Percentiles rank a stretch among this genome's conserved stretches.
Conservation (phyloP, 1,139 yeast genomes). For the Pichia sp. region DNA sequence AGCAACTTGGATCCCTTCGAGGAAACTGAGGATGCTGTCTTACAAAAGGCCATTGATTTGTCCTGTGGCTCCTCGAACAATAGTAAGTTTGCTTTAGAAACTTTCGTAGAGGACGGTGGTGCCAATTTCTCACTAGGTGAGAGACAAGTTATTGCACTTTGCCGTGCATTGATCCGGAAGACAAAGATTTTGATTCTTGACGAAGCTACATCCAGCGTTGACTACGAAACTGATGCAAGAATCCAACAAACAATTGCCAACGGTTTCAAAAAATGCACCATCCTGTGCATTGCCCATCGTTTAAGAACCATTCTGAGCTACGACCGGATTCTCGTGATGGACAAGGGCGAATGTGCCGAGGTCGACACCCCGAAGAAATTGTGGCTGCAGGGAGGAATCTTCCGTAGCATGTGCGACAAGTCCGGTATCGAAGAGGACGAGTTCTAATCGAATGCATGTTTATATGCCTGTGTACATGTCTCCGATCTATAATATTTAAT, state of each 20-base stretch:
- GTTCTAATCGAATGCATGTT: no score
- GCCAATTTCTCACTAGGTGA: conserved; percentile 54
- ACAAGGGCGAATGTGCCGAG: conserved; percentile 41
- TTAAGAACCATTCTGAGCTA: conserved; percentile 49
- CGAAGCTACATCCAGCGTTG: conserved; percentile 57
- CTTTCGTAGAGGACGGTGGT: conserved; percentile 43
- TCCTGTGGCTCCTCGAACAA: conserved; percentile 32
- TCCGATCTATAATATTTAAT: no score
- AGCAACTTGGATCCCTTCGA: conserved; percentile 41
- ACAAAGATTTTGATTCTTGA: conserved; percentile 49
- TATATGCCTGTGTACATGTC: no score
- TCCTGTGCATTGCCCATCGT: conserved; percentile 55
- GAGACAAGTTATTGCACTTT: conserved; percentile 50
- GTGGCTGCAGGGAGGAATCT: conserved; percentile 33
- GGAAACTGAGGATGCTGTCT: conserved; percentile 35
- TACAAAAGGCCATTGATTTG: conserved; percentile 45
- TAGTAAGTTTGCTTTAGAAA: conserved; percentile 42
- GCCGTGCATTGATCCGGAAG: conserved; percentile 49
- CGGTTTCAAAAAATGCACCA: conserved; percentile 47
- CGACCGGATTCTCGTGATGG: conserved; percentile 51
- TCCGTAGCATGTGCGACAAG: conserved; percentile 37
- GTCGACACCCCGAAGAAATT: conserved; percentile 38
- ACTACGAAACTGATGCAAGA: conserved; percentile 51
- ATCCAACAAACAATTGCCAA: conserved; percentile 46
- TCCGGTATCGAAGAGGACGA: conserved; percentile 28